Evolutionary conservation across 805 yeast species (phyloP), one percentile per base, ranked within the genome.

Genomic region (Nakazawaea ishiwadae): DNA sequence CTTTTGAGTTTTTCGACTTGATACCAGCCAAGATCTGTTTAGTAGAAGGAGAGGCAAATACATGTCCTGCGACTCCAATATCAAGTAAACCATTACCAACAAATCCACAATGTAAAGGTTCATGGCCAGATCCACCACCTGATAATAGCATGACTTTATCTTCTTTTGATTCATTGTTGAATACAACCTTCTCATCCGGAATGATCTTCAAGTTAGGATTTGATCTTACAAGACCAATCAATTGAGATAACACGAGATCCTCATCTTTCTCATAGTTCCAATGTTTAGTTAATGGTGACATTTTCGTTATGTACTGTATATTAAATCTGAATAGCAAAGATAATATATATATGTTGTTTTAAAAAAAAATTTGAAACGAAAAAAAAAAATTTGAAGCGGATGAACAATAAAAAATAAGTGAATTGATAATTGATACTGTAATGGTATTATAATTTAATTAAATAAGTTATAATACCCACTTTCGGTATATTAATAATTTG

Each of bases 1-100:
- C 71, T 7, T 68, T 52, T 5, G 74, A 58, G 24, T 71, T 69
- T 24, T 59, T 60, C 10, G 88, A 81, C 49, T 77, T 77, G 40
- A 89, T 62, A 1, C 84, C 88, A 9, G 84, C 75, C 58, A 68
- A 67, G 51, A 90, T 85, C 62, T 90, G 98, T 53, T 81, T 84
- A 1, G 96, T 87, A n/a, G 89, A 77, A 3, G 98, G 98, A 11
- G 96, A 87, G 0, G 97, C 96, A 66, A 90, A 90, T n/a, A 87
- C 73, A 40, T 82, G 78, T 28, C 98, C 98, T 40, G 89, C 79
- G 4, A 90, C 96, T 0, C 96, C 97, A 31, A 81, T 95, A 50
- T 85, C 87, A 31, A 90, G 61, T 51, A 84, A 65, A 37, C 95
- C 95, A 11, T 77, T 71, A 10, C 97, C 97, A 17, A 90, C 89